Evolutionary conservation across 2,329 filamentous ascomycete species (phyloP), one percentile per base, ranked within the genome.

Genomic region (Curvularia hawaiiensis): DNA sequence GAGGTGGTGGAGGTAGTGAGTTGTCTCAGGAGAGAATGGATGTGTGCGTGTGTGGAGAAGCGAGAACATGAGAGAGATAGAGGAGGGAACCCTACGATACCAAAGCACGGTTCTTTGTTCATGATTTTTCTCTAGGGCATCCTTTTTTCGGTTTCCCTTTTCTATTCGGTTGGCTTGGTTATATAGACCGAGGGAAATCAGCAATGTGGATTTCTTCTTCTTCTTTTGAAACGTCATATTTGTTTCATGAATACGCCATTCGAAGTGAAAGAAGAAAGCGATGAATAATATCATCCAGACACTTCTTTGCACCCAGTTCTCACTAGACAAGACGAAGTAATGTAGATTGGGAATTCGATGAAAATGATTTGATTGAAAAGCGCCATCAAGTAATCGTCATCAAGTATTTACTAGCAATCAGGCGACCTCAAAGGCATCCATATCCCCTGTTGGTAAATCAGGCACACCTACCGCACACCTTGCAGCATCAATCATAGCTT

Each of bases 401-500:
- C 12, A 26, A 2, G 16, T 44, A 14, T 26, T 44, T 5, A 2
- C 11, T 7, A 10, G 12, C 22, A 43, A 24, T 57, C 54, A 57
- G 45, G 38, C 54, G 41, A 73, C 70, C 40, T 62, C 57, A 53
- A 67, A 73, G 24, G 69, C 68, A 54, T 68, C 65, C 63, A 71
- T 26, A 51, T 76, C 72, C 11, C 74, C 74, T 9, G 70, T 76
- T 18, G 43, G 24, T 52, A 75, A 50, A 22, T 67, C 52, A 8
- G 64, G 62, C 9, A 73, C 52, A 6, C 72, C 73, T 14, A 70
- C 61, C 7, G 63, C 65, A 10, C 53, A 52, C 51, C 61, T 70
- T 12, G 71, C 66, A 14, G 65, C 58, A 16, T 70, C 62, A 50
- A 76, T 71, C 68, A 73, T 67, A 3, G 33, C 55, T 52, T 76